Conservation (phyloP, 2,329 filamentous ascomycete species). For the Periconia digitata region DNA sequence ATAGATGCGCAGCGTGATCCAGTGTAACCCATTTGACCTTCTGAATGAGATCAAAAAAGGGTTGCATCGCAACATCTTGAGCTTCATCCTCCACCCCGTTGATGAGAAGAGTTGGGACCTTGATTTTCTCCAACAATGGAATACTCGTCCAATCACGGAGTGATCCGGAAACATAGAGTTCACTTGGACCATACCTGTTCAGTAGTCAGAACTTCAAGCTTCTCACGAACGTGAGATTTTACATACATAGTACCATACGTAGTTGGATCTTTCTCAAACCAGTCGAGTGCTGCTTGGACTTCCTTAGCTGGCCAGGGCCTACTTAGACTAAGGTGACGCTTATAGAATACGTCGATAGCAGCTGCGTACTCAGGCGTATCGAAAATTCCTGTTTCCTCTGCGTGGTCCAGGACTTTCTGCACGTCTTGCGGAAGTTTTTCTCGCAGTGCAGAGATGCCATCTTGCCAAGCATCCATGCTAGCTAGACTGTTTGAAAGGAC, state of each 20-base stretch:
- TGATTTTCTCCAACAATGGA: conserved; percentile 28
- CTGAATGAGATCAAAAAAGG: conserved; percentile 40
- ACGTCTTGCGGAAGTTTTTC: conserved; percentile 25
- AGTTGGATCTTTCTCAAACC: conserved; percentile 36
- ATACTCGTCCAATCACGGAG: conserved; percentile 30
- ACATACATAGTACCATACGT: conserved; percentile 40
- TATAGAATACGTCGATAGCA: conserved; percentile 10
- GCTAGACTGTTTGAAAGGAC: conserved; percentile 30
- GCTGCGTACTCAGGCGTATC: conserved; percentile 15
- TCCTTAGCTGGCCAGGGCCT: conserved; percentile 18
- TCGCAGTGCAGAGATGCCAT: conserved; percentile 20
- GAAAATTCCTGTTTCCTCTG: conserved; percentile 9
- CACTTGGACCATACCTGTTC: conserved; percentile 32
- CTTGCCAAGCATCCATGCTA: conserved; percentile 11
- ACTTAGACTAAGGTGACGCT: conserved; percentile 10
- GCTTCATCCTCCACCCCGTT: conserved; percentile 42
- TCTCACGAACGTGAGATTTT: too few species aligned
- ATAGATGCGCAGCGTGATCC: conserved; percentile 39
- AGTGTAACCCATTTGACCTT: conserved; percentile 43
- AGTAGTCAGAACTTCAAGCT: not conserved
- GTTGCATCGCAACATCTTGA: conserved; percentile 37
- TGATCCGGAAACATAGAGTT: conserved; percentile 23
- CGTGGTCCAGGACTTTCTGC: conserved; percentile 17
- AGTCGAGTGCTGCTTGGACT: conserved; percentile 21
- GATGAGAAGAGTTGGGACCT: conserved; percentile 38